Percentiles rank a stretch among this genome's conserved stretches.
These are phyloP conservation scores for Hemisphaericaspora xylanilytica DNA, from an alignment of 1,139 yeast species.

Conservation along the genomic window DNA sequence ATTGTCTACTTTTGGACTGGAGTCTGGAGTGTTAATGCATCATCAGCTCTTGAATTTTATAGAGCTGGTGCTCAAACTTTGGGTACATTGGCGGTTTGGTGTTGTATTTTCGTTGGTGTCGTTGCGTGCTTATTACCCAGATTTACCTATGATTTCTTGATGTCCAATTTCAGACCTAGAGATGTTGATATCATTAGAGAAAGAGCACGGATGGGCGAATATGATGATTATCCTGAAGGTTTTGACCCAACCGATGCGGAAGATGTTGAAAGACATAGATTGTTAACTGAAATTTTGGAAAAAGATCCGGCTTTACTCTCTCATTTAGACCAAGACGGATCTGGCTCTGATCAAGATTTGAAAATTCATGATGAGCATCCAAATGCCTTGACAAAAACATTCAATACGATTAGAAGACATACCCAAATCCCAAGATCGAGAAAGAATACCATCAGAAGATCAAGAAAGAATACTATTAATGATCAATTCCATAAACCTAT, in stretches of 20 bases:
- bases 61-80: conserved; percentile 54
- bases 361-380: conserved; percentile 12
- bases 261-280: conserved; percentile 44
- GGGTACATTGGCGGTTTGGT: conserved; percentile 55
- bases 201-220: conserved; percentile 44
- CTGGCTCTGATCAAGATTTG: conserved; percentile 11
- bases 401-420: conserved; percentile 33
- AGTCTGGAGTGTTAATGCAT: conserved; percentile 50
- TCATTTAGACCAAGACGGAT: conserved; percentile 27
- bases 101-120: conserved; percentile 46
- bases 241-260: conserved; percentile 59
- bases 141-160: conserved; percentile 48
- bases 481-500: conserved; percentile 36
- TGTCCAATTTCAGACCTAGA: conserved; percentile 45
- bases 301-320: conserved; percentile 37
- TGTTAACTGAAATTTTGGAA: conserved; percentile 34
- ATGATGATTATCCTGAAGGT: conserved; percentile 48
- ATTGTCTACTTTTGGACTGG: conserved; percentile 63
- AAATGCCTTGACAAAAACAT: conserved; percentile 31
- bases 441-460: conserved; percentile 22
- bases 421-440: conserved; percentile 23
- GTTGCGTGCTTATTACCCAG: conserved; percentile 52
- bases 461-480: conserved; percentile 32
- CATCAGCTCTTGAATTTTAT: conserved; percentile 46
- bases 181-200: conserved; percentile 59